A percentile compares a stretch with the other conserved stretches of the same genome.
These are phyloP conservation scores for Neocucurbitaria cava DNA, from an alignment of 2,329 filamentous ascomycete species.

Conservation along the genomic window DNA sequence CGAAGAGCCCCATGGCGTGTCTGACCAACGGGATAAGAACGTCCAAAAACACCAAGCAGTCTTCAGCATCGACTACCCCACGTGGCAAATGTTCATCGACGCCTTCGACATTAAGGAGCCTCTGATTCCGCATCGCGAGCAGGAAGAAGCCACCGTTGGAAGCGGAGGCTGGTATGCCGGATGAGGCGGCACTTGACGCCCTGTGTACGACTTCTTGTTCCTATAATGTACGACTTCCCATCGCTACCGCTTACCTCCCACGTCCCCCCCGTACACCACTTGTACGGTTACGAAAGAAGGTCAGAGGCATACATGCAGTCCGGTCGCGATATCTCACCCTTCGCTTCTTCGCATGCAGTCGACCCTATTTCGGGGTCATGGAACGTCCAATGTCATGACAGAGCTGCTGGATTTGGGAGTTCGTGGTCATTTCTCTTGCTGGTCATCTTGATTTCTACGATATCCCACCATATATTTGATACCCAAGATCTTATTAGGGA, in stretches of 20 bases:
- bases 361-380: background rate
- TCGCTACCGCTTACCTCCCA: background rate
- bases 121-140: conserved; percentile 80
- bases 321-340: background rate
- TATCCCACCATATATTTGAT: too few relatives aligned
- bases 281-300: too few relatives aligned
- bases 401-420: too few relatives aligned
- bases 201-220: background rate
- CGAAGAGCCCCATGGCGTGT: conserved; percentile 56
- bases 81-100: conserved; percentile 79
- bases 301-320: background rate
- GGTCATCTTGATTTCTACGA: background rate
- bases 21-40: conserved; percentile 62
- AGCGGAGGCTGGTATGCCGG: conserved; percentile 36
- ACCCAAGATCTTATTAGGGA: too few relatives aligned
- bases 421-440: background rate
- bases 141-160: conserved; percentile 32
- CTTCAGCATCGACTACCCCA: conserved; percentile 83
- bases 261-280: background rate
- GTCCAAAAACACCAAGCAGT: conserved; percentile 78
- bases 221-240: background rate
- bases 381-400: background rate
- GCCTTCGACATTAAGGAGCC: conserved; percentile 78
- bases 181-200: too few relatives aligned
- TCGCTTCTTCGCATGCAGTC: background rate